Conservation (phyloP, 2,329 filamentous ascomycete species). For the Monosporascus sp. region DNA sequence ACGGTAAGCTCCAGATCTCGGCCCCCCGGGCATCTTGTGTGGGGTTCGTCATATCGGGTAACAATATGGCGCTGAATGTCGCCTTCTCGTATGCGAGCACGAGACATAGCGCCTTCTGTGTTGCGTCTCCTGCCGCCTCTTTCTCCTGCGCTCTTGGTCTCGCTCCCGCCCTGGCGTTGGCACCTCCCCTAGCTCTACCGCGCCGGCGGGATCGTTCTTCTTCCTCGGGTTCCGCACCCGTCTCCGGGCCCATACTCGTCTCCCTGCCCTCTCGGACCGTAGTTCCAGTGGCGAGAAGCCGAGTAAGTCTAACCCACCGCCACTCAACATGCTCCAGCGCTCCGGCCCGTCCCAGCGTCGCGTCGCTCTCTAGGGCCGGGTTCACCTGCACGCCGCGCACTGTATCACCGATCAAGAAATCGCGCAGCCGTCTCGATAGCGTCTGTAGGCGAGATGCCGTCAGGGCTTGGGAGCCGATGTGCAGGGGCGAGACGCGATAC, state of each 20-base stretch:
- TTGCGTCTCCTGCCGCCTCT: not conserved
- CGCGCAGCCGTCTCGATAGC: constrained; percentile 45
- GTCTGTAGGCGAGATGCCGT: constrained; percentile 32
- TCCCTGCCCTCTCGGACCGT: constrained; percentile 1
- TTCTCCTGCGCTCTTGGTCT: not conserved
- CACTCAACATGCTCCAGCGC: constrained; percentile 43
- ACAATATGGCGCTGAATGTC: constrained; percentile 43
- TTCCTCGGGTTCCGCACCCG: constrained; percentile 2
- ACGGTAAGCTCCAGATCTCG: constrained; percentile 3
- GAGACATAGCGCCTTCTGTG: constrained; percentile 32
- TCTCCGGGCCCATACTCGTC: constrained; percentile 12
- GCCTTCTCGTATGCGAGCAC: constrained; percentile 50
- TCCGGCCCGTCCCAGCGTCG: constrained; percentile 32
- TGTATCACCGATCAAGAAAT: constrained; percentile 52
- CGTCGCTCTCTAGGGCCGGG: constrained; percentile 33
- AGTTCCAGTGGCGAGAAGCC: constrained; percentile 16
- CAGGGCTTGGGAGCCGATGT: constrained; percentile 38
- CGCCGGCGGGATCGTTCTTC: not conserved
- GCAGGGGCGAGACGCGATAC: constrained; percentile 50
- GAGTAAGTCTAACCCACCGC: constrained; percentile 36
- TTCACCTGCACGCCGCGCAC: constrained; percentile 56
- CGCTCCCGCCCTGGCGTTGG: not conserved
- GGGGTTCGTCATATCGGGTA: constrained; percentile 30
- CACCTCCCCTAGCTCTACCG: not conserved
- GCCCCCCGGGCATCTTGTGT: not conserved